Evolutionary conservation across 306 rosid species (phyloP), one percentile per base, ranked within the genome.

Genomic region (Potentilla sterilis): DNA sequence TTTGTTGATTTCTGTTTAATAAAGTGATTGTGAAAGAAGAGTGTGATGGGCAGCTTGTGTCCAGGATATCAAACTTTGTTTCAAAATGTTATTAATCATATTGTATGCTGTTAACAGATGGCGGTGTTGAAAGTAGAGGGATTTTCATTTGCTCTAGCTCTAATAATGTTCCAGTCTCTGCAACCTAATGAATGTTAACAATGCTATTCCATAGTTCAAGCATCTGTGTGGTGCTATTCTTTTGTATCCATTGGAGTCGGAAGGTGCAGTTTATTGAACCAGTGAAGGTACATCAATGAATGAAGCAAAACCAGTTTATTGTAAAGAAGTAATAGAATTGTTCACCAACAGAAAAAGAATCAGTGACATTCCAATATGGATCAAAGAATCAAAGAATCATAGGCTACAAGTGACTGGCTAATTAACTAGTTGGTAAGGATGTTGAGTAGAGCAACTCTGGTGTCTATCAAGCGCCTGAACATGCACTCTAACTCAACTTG

Each of bases 401-500:
- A 35, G 13, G 69, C 69, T 35, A 64, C 69, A 16, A 64, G 14
- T 64, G 16, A 18, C 24, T 7, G 19, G n/a, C 46, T 64, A 35
- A 19, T 34, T 22, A 74, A 51, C 38, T 75, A 75, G 28, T 57
- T 87, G 73, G 85, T 86, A 24, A 83, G 89, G 47, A 86, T 83
- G 72, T 88, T 85, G 72, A 88, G 92, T 47, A 90, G 96, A 51
- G 88, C 83, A 61, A 85, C 90, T 54, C 89, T 85, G 19, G 91
- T 88, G 73, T 85, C 85, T 68, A 85, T 90, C 86, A 90, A 86
- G 77, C 92, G 88, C 69, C 92, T 88, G 24, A 86, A 84, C 79
- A 88, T 84, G 75, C 86, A 83, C 28, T 83, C 89, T 51, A 90
- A 69, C 80, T 86, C 92, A 78, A 63, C 73, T 70, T 86, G 88